phyloP scores from a whole-genome alignment of 2,329 filamentous ascomycete genomes.

The Aspergillus sp. region DNA sequence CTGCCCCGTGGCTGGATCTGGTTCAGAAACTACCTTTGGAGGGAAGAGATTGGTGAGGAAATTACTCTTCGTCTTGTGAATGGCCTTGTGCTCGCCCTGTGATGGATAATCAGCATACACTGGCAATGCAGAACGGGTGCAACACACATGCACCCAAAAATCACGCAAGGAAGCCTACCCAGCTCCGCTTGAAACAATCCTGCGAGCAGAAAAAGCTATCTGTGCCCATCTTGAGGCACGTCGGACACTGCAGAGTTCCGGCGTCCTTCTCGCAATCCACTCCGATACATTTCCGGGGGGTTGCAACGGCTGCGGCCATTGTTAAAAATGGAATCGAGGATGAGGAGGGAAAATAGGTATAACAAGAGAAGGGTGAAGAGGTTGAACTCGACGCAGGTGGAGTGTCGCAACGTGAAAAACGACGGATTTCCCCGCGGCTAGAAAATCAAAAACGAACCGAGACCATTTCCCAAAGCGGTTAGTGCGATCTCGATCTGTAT shows the following conservation, averaged over 20 bases:
- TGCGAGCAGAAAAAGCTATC: constrained; percentile 97
- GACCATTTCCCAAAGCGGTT: too few relatives aligned
- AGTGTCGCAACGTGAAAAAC: too few relatives aligned
- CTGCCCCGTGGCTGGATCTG: constrained; percentile 80
- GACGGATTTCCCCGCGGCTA: too few relatives aligned
- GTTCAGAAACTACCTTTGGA: constrained; percentile 83
- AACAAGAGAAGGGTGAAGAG: too few relatives aligned
- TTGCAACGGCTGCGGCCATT: constrained; percentile 26
- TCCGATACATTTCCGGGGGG: constrained; percentile 62
- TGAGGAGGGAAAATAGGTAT: neutral
- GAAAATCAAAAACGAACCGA: too few relatives aligned
- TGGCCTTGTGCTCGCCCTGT: constrained; percentile 74
- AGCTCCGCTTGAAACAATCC: constrained; percentile 98
- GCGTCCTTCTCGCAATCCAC: constrained; percentile 83
- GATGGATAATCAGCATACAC: constrained; percentile 8
- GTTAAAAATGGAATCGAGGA: neutral
- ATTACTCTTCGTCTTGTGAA: constrained; percentile 77
- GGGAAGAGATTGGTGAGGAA: constrained; percentile 68
- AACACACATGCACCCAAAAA: constrained; percentile 9
- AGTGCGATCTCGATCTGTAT: too few relatives aligned
- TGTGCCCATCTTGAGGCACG: constrained; percentile 83
- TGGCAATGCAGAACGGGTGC: neutral
- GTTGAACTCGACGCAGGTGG: too few relatives aligned
- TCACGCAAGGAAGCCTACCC: constrained; percentile 60
- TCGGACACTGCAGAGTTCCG: constrained; percentile 84